Evolutionary conservation across 2,329 filamentous ascomycete species (phyloP).

Genomic region (Calonectria pseudoturangicola): DNA sequence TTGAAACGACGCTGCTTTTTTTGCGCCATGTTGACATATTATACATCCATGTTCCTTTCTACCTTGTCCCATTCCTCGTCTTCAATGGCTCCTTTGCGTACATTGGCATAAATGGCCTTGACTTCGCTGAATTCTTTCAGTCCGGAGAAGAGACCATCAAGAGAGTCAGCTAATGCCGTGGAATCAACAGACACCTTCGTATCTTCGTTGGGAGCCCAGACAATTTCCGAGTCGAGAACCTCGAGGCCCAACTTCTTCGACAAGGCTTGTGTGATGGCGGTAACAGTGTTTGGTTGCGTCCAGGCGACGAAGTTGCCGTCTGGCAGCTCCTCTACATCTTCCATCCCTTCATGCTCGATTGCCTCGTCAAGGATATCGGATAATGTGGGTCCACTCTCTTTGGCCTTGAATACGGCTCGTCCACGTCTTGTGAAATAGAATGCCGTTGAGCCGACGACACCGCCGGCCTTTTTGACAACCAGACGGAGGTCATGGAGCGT

Average conservation of each 20-base stretch:
- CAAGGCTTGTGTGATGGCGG: slow-evolving; percentile 67
- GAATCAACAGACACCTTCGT: slow-evolving; percentile 80
- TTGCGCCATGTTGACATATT: slow-evolving; percentile 59
- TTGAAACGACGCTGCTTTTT: slow-evolving; percentile 42
- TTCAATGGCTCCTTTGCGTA: slow-evolving; percentile 68
- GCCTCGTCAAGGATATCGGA: slow-evolving; percentile 87
- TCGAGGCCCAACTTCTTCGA: slow-evolving; percentile 78
- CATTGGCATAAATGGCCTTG: slow-evolving; percentile 87
- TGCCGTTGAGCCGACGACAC: slow-evolving; percentile 81
- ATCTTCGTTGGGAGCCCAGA: slow-evolving; percentile 90
- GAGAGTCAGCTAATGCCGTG: slow-evolving; percentile 70
- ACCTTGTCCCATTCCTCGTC: slow-evolving; percentile 74
- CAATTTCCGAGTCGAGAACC: slow-evolving; percentile 84
- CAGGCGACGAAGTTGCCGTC: slow-evolving; percentile 81
- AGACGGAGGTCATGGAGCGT: slow-evolving; percentile 83
- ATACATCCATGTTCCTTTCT: slow-evolving; percentile 72
- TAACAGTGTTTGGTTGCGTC: slow-evolving; percentile 60
- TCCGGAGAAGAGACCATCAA: slow-evolving; percentile 76
- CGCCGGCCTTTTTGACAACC: slow-evolving; percentile 83
- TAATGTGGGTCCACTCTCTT: slow-evolving; percentile 72
- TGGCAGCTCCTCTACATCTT: slow-evolving; percentile 81
- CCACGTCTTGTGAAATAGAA: slow-evolving; percentile 93
- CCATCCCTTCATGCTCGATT: slow-evolving; percentile 85
- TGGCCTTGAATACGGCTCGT: slow-evolving; percentile 79
- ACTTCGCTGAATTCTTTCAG: slow-evolving; percentile 83